A percentile compares a stretch with the other conserved stretches of the same genome.
Conservation (phyloP, 139 green algal genomes). For the Auxenochlorella pyrenoidosa region DNA sequence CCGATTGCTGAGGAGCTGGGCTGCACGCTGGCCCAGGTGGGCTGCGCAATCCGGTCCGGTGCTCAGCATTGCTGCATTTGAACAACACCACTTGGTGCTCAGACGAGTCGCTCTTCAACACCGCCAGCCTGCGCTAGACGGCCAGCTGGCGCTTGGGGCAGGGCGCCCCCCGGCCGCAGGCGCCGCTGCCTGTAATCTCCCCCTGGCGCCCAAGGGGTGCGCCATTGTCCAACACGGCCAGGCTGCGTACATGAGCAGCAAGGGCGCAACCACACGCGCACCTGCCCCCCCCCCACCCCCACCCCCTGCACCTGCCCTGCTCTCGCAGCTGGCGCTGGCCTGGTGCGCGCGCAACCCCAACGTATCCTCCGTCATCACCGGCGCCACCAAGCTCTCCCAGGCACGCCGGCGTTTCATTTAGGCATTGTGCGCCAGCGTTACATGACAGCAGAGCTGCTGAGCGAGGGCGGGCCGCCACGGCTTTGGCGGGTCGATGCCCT, state of each 20-base stretch:
- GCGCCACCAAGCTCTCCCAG: constrained; percentile 71
- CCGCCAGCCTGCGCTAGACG: background rate
- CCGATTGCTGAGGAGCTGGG: constrained; percentile 80
- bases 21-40: constrained; percentile 68
- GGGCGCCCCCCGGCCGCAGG: background rate
- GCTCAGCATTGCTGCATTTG: background rate
- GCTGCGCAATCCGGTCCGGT: background rate
- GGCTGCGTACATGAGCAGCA: background rate
- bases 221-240: no score
- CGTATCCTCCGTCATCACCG: constrained; percentile 86
- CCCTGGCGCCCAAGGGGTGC: no score
- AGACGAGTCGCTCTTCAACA: no score
- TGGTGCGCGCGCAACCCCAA: constrained; percentile 82
- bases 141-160: background rate
- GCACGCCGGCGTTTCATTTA: constrained; percentile 39
- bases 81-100: no score
- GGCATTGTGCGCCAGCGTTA: no score
- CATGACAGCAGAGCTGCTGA: no score
- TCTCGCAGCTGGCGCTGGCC: constrained; percentile 67
- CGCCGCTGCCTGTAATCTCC: no score
- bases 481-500: background rate
- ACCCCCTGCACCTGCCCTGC: background rate
- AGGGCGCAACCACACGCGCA: no score
- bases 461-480: no score
- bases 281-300: no score